Conservation (phyloP, 768 basidiomycete species). For the Inosperma sp. region DNA sequence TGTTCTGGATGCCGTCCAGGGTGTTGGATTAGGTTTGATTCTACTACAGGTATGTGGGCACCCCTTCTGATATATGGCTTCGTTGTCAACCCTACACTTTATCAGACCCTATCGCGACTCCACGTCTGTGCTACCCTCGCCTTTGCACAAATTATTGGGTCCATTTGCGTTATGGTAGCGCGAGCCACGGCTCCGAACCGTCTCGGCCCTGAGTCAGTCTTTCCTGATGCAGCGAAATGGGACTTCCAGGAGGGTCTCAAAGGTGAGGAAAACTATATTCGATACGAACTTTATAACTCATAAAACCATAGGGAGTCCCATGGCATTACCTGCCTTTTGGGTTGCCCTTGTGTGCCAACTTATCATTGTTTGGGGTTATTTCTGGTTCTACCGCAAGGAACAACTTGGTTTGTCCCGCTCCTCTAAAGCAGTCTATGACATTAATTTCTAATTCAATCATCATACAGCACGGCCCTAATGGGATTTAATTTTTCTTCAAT, state of each 20-base stretch:
- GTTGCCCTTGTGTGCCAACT: slow-evolving; percentile 74
- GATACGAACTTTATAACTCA: background rate
- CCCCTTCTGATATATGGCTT: slow-evolving; percentile 20
- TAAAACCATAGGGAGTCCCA: slow-evolving; percentile 46
- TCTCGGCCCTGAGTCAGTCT: slow-evolving; percentile 85
- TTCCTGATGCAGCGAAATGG: slow-evolving; percentile 91
- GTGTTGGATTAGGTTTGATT: slow-evolving; percentile 91
- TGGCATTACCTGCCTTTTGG: slow-evolving; percentile 87
- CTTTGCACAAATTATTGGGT: slow-evolving; percentile 86
- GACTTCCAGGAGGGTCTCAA: slow-evolving; percentile 69
- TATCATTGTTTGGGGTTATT: slow-evolving; percentile 85
- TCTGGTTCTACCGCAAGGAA: slow-evolving; percentile 97
- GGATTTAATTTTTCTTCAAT: slow-evolving; percentile 2
- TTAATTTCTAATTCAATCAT: slow-evolving; percentile 5
- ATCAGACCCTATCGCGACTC: slow-evolving; percentile 78
- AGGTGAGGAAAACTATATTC: slow-evolving; percentile 31
- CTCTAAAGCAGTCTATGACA: background rate
- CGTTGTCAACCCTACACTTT: slow-evolving; percentile 22
- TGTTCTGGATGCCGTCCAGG: slow-evolving; percentile 90
- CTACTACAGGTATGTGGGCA: slow-evolving; percentile 56
- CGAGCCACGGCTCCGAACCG: slow-evolving; percentile 86
- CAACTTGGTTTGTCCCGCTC: slow-evolving; percentile 61
- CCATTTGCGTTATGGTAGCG: slow-evolving; percentile 88
- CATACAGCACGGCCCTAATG: slow-evolving; percentile 23
- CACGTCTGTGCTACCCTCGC: slow-evolving; percentile 94